Evolutionary conservation across 257 asterid species (phyloP), one percentile per base, ranked within the genome.

Genomic region (Solanum virginianum): DNA sequence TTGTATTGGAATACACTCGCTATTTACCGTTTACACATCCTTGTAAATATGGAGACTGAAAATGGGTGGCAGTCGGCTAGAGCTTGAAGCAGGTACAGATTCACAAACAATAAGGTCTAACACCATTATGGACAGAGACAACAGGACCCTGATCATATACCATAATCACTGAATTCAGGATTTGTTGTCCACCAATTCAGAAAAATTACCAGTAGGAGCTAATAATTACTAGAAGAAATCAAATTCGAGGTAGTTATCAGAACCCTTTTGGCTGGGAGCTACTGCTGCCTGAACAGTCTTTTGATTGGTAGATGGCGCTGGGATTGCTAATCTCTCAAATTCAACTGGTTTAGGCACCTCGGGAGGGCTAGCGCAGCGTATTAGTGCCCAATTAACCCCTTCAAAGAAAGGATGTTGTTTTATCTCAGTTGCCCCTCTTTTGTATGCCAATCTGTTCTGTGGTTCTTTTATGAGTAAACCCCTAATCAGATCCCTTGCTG

Each of bases 351-450:
- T 89, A 45, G 92, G 90, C 72, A 89, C 74, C 43, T 89, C 92
- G 51, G 92, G 92, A 60, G 92, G 92, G 39, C 88, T 88, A 71
- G 92, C 90, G 85, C 92, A 89, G 2, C 92, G 89, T 68, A 88
- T 85, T 43, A 89, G 83, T 4, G 92, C 92, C 92, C 92, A 89
- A 82, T 89, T 89, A 36, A 89, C 92, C 12, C 92, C 90, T 82
- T 89, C 90, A 53, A 89, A 89, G 86, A 89, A 89, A 18, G 91
- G 90, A 80, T 89, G 90, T 56, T 89, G 92, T 88, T 89, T 89
- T 81, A 89, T 88, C 86, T 89, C 92, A 12, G 92, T 88, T 32
- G 92, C 92, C 59, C 92, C 92, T 72, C 90, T 84, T 88, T 86
- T 89, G 66, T 88, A 89, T 18, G 92, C 91, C 80, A 89, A 86